Evolutionary conservation across 2,329 filamentous ascomycete genomes (phyloP), one percentile per base, ranked within the genome.

Genomic region (Leptodontidium sp.): DNA sequence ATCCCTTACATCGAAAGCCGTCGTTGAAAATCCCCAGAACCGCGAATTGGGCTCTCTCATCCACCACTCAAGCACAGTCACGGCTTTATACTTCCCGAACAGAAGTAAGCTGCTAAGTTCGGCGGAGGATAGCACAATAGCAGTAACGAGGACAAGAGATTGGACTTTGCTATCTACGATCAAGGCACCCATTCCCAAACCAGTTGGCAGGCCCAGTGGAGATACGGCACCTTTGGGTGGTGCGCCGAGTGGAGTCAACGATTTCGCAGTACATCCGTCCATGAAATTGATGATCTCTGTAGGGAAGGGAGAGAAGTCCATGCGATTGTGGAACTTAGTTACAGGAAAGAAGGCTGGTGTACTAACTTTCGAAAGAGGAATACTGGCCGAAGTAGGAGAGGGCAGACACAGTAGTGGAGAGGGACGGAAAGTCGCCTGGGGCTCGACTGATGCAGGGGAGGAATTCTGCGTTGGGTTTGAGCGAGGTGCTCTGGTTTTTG

Each of bases 241-340:
- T 59, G 88, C 91, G 32, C 94, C 94, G 0, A 88, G 90, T n/a
- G 96, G 96, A 21, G 89, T 98, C 74, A 98, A 97, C 79, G 93
- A 94, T 79, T 97, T 99, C 79, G 93, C 95, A 1, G 91, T 99
- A 32, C 96, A 99, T 79, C 95, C 96, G 0, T 97, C 93, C 79
- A 93, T 97, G 87, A 98, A 98, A 82, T 84, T 99, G 62, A 97
- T 98, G 93, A 89, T 99, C 69, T 97, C 89, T 75, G 94, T 98
- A 9, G 91, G 93, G 74, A 93, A 91, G 76, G 94, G 94, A 72
- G 96, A 99, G 82, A 90, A 89, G 72, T 93, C 91, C 77, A 97
- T 99, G 92, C 85, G 96, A 72, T 81, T 98, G 72, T 99, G 96
- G 96, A 98, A 99, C 77, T 80, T 99, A 72, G 94, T 98, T 73